Evolutionary conservation across 2,329 filamentous ascomycete genomes (phyloP).

Genomic region (Gaeumannomyces sp.): DNA sequence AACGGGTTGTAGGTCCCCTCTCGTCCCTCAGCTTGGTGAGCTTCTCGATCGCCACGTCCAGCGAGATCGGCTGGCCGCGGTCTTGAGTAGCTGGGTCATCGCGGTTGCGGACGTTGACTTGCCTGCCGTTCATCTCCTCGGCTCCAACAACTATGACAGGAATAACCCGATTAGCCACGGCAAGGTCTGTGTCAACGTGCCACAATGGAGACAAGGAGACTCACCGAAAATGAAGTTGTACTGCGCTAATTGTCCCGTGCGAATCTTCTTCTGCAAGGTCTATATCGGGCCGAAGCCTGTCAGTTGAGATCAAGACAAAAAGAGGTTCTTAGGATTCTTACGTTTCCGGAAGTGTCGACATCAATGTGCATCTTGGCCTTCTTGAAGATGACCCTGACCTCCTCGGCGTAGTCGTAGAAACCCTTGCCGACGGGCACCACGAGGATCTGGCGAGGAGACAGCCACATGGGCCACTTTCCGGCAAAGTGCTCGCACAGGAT

Average conservation of each 20-base stretch:
- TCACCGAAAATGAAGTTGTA: conserved; percentile 78
- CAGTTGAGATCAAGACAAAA: not conserved
- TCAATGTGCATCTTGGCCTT: conserved; percentile 64
- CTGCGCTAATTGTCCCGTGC: conserved; percentile 70
- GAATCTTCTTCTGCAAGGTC: conserved; percentile 85
- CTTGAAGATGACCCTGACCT: conserved; percentile 64
- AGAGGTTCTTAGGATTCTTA: not conserved
- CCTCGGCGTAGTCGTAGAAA: conserved; percentile 66
- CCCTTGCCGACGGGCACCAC: conserved; percentile 72
- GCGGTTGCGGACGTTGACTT: conserved; percentile 20
- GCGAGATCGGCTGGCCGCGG: conserved; percentile 51
- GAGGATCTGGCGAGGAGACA: conserved; percentile 75
- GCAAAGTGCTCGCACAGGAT: conserved; percentile 80
- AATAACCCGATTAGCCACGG: not conserved
- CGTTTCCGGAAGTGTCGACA: conserved; percentile 64
- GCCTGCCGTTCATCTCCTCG: conserved; percentile 20
- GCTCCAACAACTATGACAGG: conserved; percentile 16
- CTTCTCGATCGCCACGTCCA: conserved; percentile 52
- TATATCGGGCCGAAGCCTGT: not conserved
- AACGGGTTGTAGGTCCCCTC: conserved; percentile 31
- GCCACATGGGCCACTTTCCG: conserved; percentile 86
- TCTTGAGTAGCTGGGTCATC: conserved; percentile 53
- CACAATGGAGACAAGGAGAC: conserved; percentile 15
- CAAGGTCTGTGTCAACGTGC: not conserved
- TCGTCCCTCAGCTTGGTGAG: conserved; percentile 46